These are phyloP conservation scores for Penicilliopsis zonata DNA, from an alignment of 495 filamentous ascomycete genomes.

Conservation along the genomic window DNA sequence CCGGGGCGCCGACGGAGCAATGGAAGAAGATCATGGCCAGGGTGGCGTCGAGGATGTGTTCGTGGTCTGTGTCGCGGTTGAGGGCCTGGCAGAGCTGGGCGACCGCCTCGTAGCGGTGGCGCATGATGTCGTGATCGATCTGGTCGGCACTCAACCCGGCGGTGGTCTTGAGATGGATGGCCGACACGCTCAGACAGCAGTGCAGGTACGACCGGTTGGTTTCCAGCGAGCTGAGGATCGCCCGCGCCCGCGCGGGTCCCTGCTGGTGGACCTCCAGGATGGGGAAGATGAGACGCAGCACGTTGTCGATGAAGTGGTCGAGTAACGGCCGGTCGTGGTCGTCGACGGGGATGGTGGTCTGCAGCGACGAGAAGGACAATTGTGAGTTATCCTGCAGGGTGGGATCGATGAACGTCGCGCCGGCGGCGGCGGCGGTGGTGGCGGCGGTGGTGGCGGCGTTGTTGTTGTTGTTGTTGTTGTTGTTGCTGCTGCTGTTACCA, in stretches of 20 bases:
- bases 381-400: constrained; percentile 7
- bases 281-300: constrained; percentile 81
- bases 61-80: constrained; percentile 65
- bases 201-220: constrained; percentile 89
- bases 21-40: constrained; percentile 98
- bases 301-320: constrained; percentile 84
- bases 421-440: not conserved
- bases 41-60: constrained; percentile 84
- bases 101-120: constrained; percentile 83
- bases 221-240: constrained; percentile 75
- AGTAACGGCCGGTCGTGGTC: constrained; percentile 78
- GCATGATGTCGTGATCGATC: constrained; percentile 85
- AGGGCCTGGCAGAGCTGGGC: constrained; percentile 77
- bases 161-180: constrained; percentile 85
- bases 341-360: constrained; percentile 72
- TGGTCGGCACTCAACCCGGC: constrained; percentile 55
- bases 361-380: constrained; percentile 28
- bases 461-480: no score
- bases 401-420: constrained; percentile 40
- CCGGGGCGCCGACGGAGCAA: constrained; percentile 74
- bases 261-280: constrained; percentile 81
- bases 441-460: no score
- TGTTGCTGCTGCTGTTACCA: no score
- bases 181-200: constrained; percentile 90
- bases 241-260: constrained; percentile 60